These are phyloP conservation scores for Apiotrichum brassicae DNA, from an alignment of 1,284 basidiomycete genomes.

Conservation along the genomic window DNA sequence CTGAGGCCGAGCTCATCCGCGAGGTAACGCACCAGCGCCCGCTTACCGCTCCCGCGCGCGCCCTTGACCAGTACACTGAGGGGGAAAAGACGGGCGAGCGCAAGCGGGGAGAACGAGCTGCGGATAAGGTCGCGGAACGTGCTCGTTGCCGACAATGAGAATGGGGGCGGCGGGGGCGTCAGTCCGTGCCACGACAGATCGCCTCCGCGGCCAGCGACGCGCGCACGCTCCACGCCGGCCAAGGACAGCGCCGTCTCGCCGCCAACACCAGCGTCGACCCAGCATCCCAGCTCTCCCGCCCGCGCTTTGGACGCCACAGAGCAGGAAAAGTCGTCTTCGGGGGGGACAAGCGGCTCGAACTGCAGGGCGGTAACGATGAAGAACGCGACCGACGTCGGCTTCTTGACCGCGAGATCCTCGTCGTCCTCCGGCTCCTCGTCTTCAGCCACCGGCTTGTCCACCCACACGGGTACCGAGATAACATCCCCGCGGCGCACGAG, in stretches of 20 bases:
- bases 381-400: slow-evolving; percentile 54
- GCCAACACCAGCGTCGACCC: slow-evolving; percentile 65
- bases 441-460: slow-evolving; percentile 48
- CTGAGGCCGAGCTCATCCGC: slow-evolving; percentile 53
- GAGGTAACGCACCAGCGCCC: slow-evolving; percentile 37
- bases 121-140: slow-evolving; percentile 33
- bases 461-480: slow-evolving; percentile 64
- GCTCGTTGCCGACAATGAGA: slow-evolving; percentile 10
- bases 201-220: slow-evolving; percentile 18
- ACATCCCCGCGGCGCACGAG: slow-evolving; percentile 76
- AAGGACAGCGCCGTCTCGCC: slow-evolving; percentile 52
- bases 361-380: slow-evolving; percentile 77
- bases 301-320: slow-evolving; percentile 43
- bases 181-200: slow-evolving; percentile 31
- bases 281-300: slow-evolving; percentile 72
- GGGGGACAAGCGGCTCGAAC: slow-evolving; percentile 50
- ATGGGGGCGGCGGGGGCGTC: slow-evolving; percentile 21
- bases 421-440: slow-evolving; percentile 40
- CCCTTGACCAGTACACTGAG: slow-evolving; percentile 51
- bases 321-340: slow-evolving; percentile 47
- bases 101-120: slow-evolving; percentile 20
- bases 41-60: slow-evolving; percentile 51
- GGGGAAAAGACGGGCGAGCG: slow-evolving; percentile 23
- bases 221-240: slow-evolving; percentile 50
- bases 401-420: slow-evolving; percentile 16